Base-by-base conservation (phyloP, 768 basidiomycete species). In the Termitomyces sp. region DNA sequence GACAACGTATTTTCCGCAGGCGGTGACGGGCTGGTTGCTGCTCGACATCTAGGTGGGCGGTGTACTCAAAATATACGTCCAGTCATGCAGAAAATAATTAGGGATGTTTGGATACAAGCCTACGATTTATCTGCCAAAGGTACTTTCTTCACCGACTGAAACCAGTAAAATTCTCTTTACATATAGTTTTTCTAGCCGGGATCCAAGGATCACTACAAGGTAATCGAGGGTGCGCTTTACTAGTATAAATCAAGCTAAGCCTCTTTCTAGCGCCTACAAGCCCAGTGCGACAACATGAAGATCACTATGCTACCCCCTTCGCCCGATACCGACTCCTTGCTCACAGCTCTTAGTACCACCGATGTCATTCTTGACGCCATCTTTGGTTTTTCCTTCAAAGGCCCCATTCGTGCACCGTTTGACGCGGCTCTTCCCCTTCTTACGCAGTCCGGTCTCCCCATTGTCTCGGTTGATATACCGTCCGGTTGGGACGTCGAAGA, bases 371-470 rank as follows among this genome's bases (percentile, higher is more conserved):
- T 99, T 54, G 97, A 99, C 67, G 93, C 95, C 5, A 90, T 99
- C 57, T 99, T 99, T 64, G 97, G 96, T 5, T 98, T 99, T 76
- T 98, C 95, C 1, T 99, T 98, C 82, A 79, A 88, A 58, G 88
- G 90, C 0, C 95, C 97, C 36, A 80, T 94, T 5, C 88, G 97
- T 12, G 72, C 87, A 8, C 97, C 97, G 0, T 99, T 98, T 72
- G 86, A 93, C 64, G 66, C 73, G 0, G 87, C 87, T 39, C 79
- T 99, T 1, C 77, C 81, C 8, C 75, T 91, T 7, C 73, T 97
- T 44, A 75, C 80, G 1, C 66, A 77, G 16, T 85, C 87, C 4
- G 69, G 76, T 7, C 76, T 92, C 14, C 95, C 97, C 0, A 90
- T 98, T 65, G 83, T 99, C 27, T 92, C 90, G 2, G 89, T 99